Evolutionary conservation across 257 asterid species (phyloP).

Genomic region (Scutellaria baicalensis): DNA sequence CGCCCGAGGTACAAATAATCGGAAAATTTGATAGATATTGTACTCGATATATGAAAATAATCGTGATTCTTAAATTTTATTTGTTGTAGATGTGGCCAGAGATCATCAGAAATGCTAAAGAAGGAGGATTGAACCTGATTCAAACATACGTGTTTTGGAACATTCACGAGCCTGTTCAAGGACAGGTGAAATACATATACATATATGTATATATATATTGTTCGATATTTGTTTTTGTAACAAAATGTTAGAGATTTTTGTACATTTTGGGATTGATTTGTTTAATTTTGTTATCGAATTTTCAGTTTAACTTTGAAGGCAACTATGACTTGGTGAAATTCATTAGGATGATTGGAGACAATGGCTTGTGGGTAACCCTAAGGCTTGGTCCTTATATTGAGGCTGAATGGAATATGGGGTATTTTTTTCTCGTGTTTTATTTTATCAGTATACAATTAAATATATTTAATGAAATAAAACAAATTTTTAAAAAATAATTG

Average conservation of each 20-base stretch:
- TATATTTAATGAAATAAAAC: too few species aligned
- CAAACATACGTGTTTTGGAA: constrained; percentile 87
- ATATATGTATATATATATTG: neutral
- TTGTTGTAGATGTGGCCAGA: constrained; percentile 65
- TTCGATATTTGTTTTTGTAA: neutral
- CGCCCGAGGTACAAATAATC: constrained; percentile 44
- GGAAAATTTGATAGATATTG: too few species aligned
- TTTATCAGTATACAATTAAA: too few species aligned
- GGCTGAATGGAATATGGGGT: constrained; percentile 90
- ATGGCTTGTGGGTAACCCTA: constrained; percentile 63
- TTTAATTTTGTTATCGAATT: neutral
- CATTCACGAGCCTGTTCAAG: constrained; percentile 66
- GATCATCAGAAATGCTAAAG: constrained; percentile 45
- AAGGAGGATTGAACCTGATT: constrained; percentile 67
- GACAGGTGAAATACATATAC: constrained; percentile 46
- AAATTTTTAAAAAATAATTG: too few species aligned
- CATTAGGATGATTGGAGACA: constrained; percentile 48
- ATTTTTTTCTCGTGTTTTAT: too few species aligned
- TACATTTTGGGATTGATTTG: neutral
- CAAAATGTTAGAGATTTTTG: neutral
- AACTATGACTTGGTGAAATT: constrained; percentile 59
- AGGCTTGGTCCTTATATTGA: constrained; percentile 78
- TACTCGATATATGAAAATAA: neutral
- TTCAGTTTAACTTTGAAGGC: constrained; percentile 63
- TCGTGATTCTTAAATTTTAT: too few species aligned